A percentile compares a stretch with the other conserved stretches of the same genome.
phyloP scores from a whole-genome alignment of 2,329 filamentous ascomycete genomes.

The Ceratocystis eucalypticola region DNA sequence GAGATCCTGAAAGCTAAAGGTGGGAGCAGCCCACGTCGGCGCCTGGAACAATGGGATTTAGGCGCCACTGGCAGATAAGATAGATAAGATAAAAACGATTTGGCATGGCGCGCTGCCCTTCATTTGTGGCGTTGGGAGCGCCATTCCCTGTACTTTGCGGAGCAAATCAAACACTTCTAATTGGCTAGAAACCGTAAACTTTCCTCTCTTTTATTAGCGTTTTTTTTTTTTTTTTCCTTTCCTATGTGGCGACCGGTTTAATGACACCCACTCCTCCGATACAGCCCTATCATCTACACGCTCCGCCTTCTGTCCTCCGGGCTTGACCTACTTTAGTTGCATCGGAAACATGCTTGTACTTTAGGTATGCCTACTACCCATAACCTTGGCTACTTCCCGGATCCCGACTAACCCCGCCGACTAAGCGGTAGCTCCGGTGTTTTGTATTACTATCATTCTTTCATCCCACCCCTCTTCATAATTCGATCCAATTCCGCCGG shows the following conservation, averaged over 20 bases:
- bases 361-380: background rate
- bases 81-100: background rate
- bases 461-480: background rate
- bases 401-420: background rate
- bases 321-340: background rate
- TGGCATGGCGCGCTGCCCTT: background rate
- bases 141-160: constrained; percentile 2
- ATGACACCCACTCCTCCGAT: background rate
- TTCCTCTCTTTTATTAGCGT: background rate
- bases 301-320: background rate
- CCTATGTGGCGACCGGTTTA: background rate
- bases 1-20: background rate
- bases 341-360: background rate
- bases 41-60: background rate
- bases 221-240: background rate
- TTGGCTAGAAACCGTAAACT: constrained; percentile 3
- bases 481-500: background rate
- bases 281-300: background rate
- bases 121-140: background rate
- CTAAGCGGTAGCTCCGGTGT: background rate
- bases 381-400: background rate
- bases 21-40: background rate
- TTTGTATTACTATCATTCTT: background rate
- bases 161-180: constrained; percentile 11
- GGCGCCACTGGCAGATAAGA: background rate